A percentile compares a stretch with the other conserved stretches of the same genome.
Conservation (phyloP, 2,329 filamentous ascomycete species). For the Periglandula ipomoeae region DNA sequence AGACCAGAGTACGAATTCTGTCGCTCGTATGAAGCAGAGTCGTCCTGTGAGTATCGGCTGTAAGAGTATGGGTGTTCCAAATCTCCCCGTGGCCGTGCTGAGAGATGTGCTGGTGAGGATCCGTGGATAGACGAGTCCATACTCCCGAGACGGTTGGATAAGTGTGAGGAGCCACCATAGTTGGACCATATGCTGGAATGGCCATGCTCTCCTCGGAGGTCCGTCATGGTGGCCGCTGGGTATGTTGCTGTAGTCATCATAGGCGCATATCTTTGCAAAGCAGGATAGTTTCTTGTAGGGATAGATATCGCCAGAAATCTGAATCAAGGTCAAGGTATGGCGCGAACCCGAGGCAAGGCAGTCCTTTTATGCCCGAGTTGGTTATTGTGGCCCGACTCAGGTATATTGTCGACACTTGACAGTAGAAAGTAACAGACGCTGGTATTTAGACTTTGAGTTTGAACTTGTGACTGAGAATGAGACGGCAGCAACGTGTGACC, state of each 20-base stretch:
- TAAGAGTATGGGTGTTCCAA: slow-evolving; percentile 46
- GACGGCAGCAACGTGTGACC: slow-evolving; percentile 2
- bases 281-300: background rate
- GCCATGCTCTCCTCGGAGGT: slow-evolving; percentile 50
- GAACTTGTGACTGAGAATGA: background rate
- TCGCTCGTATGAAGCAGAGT: slow-evolving; percentile 44
- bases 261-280: slow-evolving; percentile 34
- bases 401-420: background rate
- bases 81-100: slow-evolving; percentile 38
- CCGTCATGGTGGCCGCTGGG: slow-evolving; percentile 50
- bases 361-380: background rate
- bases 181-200: slow-evolving; percentile 50
- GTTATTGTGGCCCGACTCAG: background rate
- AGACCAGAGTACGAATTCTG: slow-evolving; percentile 43
- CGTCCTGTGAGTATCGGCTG: slow-evolving; percentile 45
- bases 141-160: slow-evolving; percentile 41
- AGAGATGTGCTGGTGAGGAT: slow-evolving; percentile 27
- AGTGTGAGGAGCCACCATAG: slow-evolving; percentile 46
- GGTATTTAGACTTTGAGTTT: background rate
- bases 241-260: slow-evolving; percentile 54
- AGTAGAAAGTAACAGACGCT: background rate
- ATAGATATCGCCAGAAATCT: background rate
- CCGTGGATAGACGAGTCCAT: slow-evolving; percentile 41
- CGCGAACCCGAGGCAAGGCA: background rate
- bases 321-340: background rate